Evolutionary conservation across 441 rosid species (phyloP).

Genomic region (Euphorbia celastroides): DNA sequence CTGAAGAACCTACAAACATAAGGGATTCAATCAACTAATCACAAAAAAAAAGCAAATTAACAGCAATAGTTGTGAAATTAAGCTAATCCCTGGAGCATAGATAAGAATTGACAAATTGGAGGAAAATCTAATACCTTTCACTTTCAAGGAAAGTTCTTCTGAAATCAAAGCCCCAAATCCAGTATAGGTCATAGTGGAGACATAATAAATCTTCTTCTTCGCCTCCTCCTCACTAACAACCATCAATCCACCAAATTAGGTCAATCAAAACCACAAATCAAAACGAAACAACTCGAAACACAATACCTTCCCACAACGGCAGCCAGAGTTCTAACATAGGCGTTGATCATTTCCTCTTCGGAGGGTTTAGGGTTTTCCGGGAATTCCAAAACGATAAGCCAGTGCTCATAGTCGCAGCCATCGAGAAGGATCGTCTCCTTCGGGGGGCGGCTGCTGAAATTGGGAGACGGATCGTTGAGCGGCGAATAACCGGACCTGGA

Average conservation of each 20-base stretch:
- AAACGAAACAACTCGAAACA: background rate
- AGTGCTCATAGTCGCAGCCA: conserved; percentile 92
- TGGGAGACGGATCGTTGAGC: conserved; percentile 83
- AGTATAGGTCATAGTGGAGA: conserved; percentile 73
- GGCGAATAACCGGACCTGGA: conserved; percentile 81
- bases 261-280: background rate
- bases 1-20: background rate
- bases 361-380: conserved; percentile 60
- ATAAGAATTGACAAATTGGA: background rate
- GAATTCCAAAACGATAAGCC: conserved; percentile 96
- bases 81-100: background rate
- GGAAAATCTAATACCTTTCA: conserved; percentile 50
- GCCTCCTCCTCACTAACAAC: conserved; percentile 86
- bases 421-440: conserved; percentile 85
- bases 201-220: conserved; percentile 94
- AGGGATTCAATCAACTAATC: background rate
- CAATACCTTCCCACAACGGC: conserved; percentile 63
- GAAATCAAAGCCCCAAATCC: conserved; percentile 95
- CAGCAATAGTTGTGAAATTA: too few relatives aligned
- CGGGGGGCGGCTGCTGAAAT: conserved; percentile 90
- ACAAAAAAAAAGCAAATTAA: background rate
- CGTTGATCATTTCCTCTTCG: conserved; percentile 73
- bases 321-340: conserved; percentile 77
- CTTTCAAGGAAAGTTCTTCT: conserved; percentile 86
- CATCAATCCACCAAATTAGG: background rate